These are phyloP conservation scores for Maudiozyma turicensis DNA, from an alignment of 805 yeast genomes.

Conservation along the genomic window DNA sequence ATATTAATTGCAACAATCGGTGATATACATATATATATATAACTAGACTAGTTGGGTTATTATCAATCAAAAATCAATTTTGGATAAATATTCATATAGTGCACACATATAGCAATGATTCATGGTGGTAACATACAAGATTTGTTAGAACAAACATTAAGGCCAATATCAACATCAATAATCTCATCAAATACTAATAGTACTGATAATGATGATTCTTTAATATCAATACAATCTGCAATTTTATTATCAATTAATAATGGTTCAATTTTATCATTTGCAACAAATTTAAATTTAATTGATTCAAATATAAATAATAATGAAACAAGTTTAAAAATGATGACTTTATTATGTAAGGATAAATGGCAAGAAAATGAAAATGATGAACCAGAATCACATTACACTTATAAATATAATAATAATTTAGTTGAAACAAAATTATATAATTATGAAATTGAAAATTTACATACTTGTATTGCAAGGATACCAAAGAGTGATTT, in stretches of 20 bases:
- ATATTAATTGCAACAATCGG: no score
- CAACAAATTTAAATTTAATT: conserved; percentile 7
- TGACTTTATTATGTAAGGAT: conserved; percentile 25
- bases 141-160: conserved; percentile 6
- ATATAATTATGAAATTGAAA: conserved; percentile 27
- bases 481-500: conserved; percentile 24
- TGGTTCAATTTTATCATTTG: conserved; percentile 25
- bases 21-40: no score
- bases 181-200: conserved; percentile 1
- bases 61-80: no score
- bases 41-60: no score
- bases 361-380: conserved; percentile 27
- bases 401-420: conserved; percentile 6
- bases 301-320: conserved; percentile 4
- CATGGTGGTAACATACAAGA: not conserved
- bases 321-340: conserved; percentile 24
- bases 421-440: conserved; percentile 12
- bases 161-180: conserved; percentile 10
- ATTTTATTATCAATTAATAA: conserved; percentile 17
- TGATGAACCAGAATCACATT: conserved; percentile 6
- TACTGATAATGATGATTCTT: conserved; percentile 10
- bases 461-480: conserved; percentile 24
- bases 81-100: no score
- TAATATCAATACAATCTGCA: conserved; percentile 17
- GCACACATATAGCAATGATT: no score